These are phyloP conservation scores for Orobanche coerulescens DNA, from an alignment of 257 asterid genomes.

Conservation along the genomic window DNA sequence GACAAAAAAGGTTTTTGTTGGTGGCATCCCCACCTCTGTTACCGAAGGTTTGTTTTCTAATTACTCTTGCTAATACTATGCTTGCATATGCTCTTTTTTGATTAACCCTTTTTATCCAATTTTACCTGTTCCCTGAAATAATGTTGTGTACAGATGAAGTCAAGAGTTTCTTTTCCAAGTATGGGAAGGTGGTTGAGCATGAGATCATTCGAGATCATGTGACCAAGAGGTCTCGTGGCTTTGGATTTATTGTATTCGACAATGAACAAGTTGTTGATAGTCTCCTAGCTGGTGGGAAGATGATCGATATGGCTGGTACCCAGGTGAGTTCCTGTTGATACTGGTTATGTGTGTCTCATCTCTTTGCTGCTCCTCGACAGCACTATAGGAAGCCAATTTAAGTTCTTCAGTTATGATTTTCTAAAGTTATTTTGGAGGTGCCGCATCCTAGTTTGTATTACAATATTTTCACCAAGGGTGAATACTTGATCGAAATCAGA, in stretches of 20 bases:
- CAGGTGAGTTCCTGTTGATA: conserved; percentile 48
- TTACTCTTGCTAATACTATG: neutral
- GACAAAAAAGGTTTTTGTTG: conserved; percentile 85
- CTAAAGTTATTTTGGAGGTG: conserved; percentile 4
- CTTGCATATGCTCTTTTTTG: neutral
- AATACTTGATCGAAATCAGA: conserved; percentile 23
- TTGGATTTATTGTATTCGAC: conserved; percentile 89
- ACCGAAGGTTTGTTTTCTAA: conserved; percentile 49
- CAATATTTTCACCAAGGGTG: conserved; percentile 19
- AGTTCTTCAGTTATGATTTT: conserved; percentile 12
- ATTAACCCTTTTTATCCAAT: neutral
- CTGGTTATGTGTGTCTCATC: conserved; percentile 11
- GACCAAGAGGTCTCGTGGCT: conserved; percentile 89
- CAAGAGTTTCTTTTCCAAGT: conserved; percentile 72
- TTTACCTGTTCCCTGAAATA: neutral
- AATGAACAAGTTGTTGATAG: conserved; percentile 74
- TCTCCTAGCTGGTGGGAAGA: conserved; percentile 69
- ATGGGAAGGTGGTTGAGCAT: conserved; percentile 75
- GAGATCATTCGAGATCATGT: conserved; percentile 87
- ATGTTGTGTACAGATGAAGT: conserved; percentile 49
- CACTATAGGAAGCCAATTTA: conserved; percentile 1
- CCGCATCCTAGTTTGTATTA: conserved; percentile 9
- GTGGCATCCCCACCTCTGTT: conserved; percentile 80
- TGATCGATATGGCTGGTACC: conserved; percentile 88
- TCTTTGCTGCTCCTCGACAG: conserved; percentile 21